Evolutionary conservation across 1,139 yeast species (phyloP).

Genomic region (Geotrichum reessii): DNA sequence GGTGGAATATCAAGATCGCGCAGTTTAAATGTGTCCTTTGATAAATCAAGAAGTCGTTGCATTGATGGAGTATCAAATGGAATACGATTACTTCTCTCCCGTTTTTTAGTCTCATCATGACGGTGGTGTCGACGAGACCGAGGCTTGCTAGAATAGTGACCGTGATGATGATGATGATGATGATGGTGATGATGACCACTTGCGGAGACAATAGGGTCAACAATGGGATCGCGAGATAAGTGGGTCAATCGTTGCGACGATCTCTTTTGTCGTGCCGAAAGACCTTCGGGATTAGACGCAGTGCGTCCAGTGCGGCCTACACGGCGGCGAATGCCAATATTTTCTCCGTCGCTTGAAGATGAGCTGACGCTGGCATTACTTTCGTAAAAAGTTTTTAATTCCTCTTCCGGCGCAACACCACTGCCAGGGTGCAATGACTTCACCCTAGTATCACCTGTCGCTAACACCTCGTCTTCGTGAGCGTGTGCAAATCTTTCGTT

Average conservation of each 20-base stretch:
- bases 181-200: neutral
- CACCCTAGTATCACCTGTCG: neutral
- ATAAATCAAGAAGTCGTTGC: conserved; percentile 27
- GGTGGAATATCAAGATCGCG: conserved; percentile 66
- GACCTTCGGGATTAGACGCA: neutral
- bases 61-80: conserved; percentile 26
- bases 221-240: neutral
- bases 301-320: neutral
- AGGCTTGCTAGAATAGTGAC: too few species aligned
- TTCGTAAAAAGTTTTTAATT: conserved; percentile 1
- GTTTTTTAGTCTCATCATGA: neutral
- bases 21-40: conserved; percentile 45
- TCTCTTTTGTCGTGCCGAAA: conserved; percentile 1
- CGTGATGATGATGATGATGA: neutral
- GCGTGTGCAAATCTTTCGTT: neutral
- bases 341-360: neutral
- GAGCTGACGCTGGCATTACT: neutral
- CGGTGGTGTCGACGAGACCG: conserved; percentile 2
- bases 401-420: neutral
- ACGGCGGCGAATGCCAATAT: neutral
- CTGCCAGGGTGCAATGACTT: neutral
- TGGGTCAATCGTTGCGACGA: neutral
- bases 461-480: neutral
- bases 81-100: conserved; percentile 17
- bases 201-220: too few species aligned